Base-by-base conservation (phyloP, 306 rosid species). In the Inga oerstediana region DNA sequence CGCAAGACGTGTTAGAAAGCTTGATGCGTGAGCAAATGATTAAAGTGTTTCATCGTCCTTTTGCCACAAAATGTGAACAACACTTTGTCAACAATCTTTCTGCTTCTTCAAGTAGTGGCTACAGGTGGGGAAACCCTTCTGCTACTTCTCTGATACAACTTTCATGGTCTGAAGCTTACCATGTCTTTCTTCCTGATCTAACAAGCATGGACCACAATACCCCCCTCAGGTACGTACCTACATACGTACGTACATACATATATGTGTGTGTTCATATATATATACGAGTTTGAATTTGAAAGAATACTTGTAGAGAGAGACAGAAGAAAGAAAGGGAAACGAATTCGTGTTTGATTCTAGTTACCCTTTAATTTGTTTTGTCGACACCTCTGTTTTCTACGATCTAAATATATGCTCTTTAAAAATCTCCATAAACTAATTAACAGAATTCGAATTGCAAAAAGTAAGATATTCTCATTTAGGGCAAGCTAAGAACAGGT, bases 111-210 rank as follows among this genome's bases (percentile, higher is more conserved):
- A 86, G 75, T 30, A 79, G 84, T 44, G 75, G 75, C 78, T 91
- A 94, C 81, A 89, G 91, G 10, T 92, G 93, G 95, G 98, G 97
- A 1, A 94, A 91, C 61, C 87, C 89, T 11, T 68, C 37, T 32
- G 97, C 98, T 43, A 86, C 83, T 34, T 78, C 80, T 77, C 54
- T 83, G 1, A 74, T 12, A 0, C 95, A 92, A 82, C 56, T 92
- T 37, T 79, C 91, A 39, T 94, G 98, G 97, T 91, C 92, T 16
- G 98, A 94, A 89, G 92, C 95, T 49, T 76, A 90, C 54, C 97
- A 90, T 79, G 74, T 91, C 1, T 74, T 91, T 80, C 72, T 90
- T 64, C 71, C 72, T 11, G 89, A 94, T 11, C 54, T 91, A 44
- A 79, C 89, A 34, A 84, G 8, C 15, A 81, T 89, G 79, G 75